Evolutionary conservation across 2,329 filamentous ascomycete genomes (phyloP).

Genomic region (Colletotrichum noveboracense): DNA sequence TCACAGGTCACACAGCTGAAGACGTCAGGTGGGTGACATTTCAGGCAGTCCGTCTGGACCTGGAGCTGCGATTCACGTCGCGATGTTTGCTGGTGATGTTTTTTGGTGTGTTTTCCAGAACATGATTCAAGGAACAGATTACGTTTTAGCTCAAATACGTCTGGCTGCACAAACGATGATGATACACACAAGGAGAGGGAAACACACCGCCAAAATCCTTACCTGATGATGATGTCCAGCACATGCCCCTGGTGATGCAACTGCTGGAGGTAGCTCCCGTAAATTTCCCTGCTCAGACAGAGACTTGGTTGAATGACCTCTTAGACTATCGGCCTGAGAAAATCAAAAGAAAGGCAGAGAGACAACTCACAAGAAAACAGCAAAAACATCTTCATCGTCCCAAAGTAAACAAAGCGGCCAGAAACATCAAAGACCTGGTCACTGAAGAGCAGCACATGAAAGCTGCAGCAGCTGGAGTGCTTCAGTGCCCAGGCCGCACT

Average conservation of each 20-base stretch:
- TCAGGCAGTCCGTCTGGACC: background rate
- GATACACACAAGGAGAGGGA: background rate
- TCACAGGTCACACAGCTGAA: slow-evolving; percentile 5
- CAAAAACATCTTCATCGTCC: background rate
- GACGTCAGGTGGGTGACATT: slow-evolving; percentile 8
- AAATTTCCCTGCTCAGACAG: background rate
- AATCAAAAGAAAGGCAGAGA: background rate
- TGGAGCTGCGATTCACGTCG: background rate
- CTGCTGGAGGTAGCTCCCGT: background rate
- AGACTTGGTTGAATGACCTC: background rate
- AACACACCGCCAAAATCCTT: background rate
- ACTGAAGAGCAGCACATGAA: background rate
- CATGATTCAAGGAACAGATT: background rate
- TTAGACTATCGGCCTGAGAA: background rate
- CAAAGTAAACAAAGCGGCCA: background rate
- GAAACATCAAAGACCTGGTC: background rate
- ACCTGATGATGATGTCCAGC: background rate
- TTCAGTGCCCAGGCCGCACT: background rate
- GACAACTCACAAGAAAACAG: background rate
- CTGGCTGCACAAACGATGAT: background rate
- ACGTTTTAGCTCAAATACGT: background rate
- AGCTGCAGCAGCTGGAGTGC: background rate
- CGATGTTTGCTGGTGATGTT: background rate
- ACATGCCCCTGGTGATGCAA: background rate
- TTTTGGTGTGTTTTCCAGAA: background rate